Evolutionary conservation across 371 early-diverging fungal species (phyloP), one percentile per base, ranked within the genome.

Genomic region (Saksenaea oblongispora): DNA sequence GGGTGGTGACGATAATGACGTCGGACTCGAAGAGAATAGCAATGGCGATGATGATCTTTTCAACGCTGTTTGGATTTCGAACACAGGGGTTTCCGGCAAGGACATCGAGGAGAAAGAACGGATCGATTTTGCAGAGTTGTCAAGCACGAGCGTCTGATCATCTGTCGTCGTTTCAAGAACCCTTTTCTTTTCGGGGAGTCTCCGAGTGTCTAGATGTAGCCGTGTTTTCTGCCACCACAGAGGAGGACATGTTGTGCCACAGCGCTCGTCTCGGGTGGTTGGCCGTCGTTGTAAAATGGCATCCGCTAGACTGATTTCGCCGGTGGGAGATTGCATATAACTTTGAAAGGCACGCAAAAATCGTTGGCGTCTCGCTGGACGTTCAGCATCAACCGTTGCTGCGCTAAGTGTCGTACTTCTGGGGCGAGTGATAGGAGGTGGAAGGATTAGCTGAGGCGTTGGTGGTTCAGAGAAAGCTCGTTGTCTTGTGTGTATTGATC

Each of bases 141-240:
- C 39, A 39, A 39, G 10, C 3, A 11, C 11, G 2, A 39, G 11
- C 11, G 39, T 39, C 39, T 39, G 2, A n/a, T 47, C 51, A 47
- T 47, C 51, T 22, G 24, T 7, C 22, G n/a, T 39, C n/a, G n/a
- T 39, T 2, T 1, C 1, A 3, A 14, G 15, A 18, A 10, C 22
- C 22, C 0, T 0, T 22, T n/a, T n/a, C 10, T n/a, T 47, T 47
- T n/a, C 8, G 17, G 22, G n/a, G 8, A 18, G 22, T 10, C 51
- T n/a, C 18, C 24, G 1, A 22, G 18, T 22, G 22, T 47, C 51
- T 5, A 11, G 39, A 11, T 39, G 39, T 39, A 22, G 22, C 22
- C 51, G 51, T 22, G 67, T 63, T 22, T 62, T 67, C 47, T 67
- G 67, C 63, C 62, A 63, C 67, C 67, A 67, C 31, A 44, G 55